A percentile compares a stretch with the other conserved stretches of the same genome.
phyloP scores from a whole-genome alignment of 371 early-diverging fungal species.

The Coemansia sp. region DNA sequence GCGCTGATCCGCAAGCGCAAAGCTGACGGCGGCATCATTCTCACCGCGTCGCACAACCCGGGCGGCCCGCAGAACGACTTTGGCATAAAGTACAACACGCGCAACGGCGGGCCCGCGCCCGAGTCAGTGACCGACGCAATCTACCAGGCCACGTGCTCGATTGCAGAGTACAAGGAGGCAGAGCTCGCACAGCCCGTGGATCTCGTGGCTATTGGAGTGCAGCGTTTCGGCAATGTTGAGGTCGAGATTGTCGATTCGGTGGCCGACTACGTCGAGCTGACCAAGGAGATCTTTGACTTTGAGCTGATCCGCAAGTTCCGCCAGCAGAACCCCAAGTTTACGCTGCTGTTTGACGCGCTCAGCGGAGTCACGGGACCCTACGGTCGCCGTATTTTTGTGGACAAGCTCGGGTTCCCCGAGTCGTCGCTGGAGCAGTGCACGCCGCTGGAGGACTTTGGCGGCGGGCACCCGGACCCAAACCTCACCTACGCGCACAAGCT shows the following conservation, averaged over 20 bases:
- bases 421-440: slow-evolving; percentile 80
- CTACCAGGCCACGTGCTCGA: slow-evolving; percentile 70
- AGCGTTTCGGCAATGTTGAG: slow-evolving; percentile 58
- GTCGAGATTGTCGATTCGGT: slow-evolving; percentile 92
- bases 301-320: slow-evolving; percentile 78
- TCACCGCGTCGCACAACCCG: slow-evolving; percentile 98
- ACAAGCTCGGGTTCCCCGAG: slow-evolving; percentile 84
- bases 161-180: slow-evolving; percentile 66
- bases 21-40: slow-evolving; percentile 91
- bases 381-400: slow-evolving; percentile 78
- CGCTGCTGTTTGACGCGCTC: slow-evolving; percentile 93
- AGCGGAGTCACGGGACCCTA: slow-evolving; percentile 98
- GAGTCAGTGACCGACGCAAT: slow-evolving; percentile 91
- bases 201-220: slow-evolving; percentile 67
- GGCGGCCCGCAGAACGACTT: slow-evolving; percentile 98
- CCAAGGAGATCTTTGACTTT: slow-evolving; percentile 92
- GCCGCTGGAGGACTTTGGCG: slow-evolving; percentile 90
- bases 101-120: slow-evolving; percentile 97
- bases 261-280: slow-evolving; percentile 80
- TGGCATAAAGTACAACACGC: slow-evolving; percentile 96
- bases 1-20: slow-evolving; percentile 86
- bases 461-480: slow-evolving; percentile 97
- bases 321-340: slow-evolving; percentile 65
- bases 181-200: slow-evolving; percentile 66
- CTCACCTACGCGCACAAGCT: slow-evolving; percentile 95